These are phyloP conservation scores for Zea mays DNA, from an alignment of 176 grass and related monocot genomes.

Conservation along the genomic window DNA sequence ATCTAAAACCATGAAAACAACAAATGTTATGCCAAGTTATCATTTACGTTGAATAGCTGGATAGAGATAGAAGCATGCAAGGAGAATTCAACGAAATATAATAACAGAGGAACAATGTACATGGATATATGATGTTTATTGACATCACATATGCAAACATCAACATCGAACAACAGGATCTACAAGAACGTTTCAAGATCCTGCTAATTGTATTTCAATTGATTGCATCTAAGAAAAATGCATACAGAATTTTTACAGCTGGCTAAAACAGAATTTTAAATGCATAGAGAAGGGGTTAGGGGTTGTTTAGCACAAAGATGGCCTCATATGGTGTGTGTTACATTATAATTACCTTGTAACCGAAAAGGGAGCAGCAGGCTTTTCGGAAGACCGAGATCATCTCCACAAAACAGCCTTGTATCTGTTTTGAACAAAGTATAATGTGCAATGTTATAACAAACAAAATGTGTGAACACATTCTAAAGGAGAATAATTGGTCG, in stretches of 20 bases:
- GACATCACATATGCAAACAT: background rate
- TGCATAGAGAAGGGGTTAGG: background rate
- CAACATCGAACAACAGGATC: slow-evolving; percentile 16
- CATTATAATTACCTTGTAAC: slow-evolving; percentile 73
- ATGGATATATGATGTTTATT: background rate
- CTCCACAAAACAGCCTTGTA: slow-evolving; percentile 97
- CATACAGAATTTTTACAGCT: background rate
- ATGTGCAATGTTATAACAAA: slow-evolving; percentile 29
- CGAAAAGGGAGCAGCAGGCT: slow-evolving; percentile 93
- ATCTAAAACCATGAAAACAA: slow-evolving; percentile 60
- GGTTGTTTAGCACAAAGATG: background rate
- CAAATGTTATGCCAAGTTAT: background rate
- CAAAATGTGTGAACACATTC: slow-evolving; percentile 25
- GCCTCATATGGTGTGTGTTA: background rate
- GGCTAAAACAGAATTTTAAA: background rate
- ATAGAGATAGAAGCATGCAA: slow-evolving; percentile 22
- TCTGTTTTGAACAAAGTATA: slow-evolving; percentile 50
- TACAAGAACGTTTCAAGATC: background rate
- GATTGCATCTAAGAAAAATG: slow-evolving; percentile 3
- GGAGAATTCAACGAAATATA: slow-evolving; percentile 8
- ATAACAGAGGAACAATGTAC: slow-evolving; percentile 5
- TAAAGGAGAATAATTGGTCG: slow-evolving; percentile 1
- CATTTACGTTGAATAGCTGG: slow-evolving; percentile 7
- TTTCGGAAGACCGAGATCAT: slow-evolving; percentile 93
- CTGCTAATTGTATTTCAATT: background rate